phyloP scores from a whole-genome alignment of 345 rosid species.

The Clarkia xantiana region DNA sequence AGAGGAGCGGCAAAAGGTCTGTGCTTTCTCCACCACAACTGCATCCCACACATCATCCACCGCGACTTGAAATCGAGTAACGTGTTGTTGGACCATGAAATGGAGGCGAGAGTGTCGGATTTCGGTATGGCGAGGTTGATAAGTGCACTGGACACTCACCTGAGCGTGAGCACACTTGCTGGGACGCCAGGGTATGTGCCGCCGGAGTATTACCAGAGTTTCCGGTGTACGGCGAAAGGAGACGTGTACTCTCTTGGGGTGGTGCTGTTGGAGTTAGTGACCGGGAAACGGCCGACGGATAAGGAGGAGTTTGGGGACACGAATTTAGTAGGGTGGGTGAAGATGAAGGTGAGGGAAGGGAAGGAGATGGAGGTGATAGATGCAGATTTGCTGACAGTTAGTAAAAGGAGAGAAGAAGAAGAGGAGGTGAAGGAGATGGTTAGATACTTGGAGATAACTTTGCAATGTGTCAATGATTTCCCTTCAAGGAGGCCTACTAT shows the following conservation, averaged over 20 bases:
- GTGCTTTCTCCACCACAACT: constrained; percentile 87
- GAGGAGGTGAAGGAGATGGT: constrained; percentile 66
- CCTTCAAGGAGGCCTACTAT: constrained; percentile 79
- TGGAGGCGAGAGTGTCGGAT: constrained; percentile 94
- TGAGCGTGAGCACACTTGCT: constrained; percentile 88
- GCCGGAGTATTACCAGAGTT: constrained; percentile 92
- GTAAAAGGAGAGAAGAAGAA: constrained; percentile 29
- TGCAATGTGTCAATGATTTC: constrained; percentile 80
- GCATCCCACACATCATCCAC: constrained; percentile 92
- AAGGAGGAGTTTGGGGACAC: constrained; percentile 97
- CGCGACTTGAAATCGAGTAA: constrained; percentile 95
- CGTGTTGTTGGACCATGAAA: constrained; percentile 66
- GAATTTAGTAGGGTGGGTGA: constrained; percentile 90
- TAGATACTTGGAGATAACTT: constrained; percentile 61
- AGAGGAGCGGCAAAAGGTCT: constrained; percentile 92
- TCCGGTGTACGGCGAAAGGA: constrained; percentile 86
- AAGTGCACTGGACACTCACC: constrained; percentile 87
- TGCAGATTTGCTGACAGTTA: constrained; percentile 37
- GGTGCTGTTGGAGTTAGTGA: constrained; percentile 63
- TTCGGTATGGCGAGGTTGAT: constrained; percentile 97
- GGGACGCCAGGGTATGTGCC: constrained; percentile 99
- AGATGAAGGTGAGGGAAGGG: constrained; percentile 75
- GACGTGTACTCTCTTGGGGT: constrained; percentile 93
- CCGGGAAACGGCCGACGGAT: constrained; percentile 85
- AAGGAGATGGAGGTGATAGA: constrained; percentile 90